phyloP scores from a whole-genome alignment of 2,329 filamentous ascomycete genomes.

The Hypoxylon sp. region DNA sequence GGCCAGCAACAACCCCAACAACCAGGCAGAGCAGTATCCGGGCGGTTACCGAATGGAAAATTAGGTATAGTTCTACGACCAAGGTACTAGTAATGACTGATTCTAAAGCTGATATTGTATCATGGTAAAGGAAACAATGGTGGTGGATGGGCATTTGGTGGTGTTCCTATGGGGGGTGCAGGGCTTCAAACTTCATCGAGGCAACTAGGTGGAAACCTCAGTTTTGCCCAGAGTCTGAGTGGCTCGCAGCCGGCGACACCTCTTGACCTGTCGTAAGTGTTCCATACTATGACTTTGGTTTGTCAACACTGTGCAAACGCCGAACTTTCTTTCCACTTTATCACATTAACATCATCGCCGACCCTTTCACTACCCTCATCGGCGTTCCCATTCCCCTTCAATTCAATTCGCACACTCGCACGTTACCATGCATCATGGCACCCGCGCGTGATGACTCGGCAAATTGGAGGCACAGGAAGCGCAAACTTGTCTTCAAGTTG shows the following conservation, averaged over 20 bases:
- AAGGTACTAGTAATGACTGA: constrained; percentile 25
- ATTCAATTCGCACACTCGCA: neutral
- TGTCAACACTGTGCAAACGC: constrained; percentile 1
- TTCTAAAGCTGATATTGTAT: constrained; percentile 48
- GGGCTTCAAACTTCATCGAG: constrained; percentile 67
- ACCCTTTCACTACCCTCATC: neutral
- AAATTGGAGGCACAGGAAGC: constrained; percentile 34
- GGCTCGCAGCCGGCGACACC: constrained; percentile 74
- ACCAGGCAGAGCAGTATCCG: constrained; percentile 68
- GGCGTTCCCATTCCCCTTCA: neutral
- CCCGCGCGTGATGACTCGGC: neutral
- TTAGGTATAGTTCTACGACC: constrained; percentile 65
- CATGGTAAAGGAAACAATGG: constrained; percentile 62
- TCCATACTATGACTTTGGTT: constrained; percentile 34
- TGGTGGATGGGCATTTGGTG: constrained; percentile 74
- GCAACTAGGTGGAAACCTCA: constrained; percentile 72
- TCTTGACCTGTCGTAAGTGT: constrained; percentile 75
- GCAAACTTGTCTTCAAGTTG: constrained; percentile 38
- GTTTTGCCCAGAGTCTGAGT: constrained; percentile 76
- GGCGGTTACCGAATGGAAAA: constrained; percentile 75
- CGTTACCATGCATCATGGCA: constrained; percentile 9
- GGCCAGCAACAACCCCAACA: constrained; percentile 72
- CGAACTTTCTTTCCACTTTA: neutral
- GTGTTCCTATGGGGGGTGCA: constrained; percentile 72
- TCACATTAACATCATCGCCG: neutral